Evolutionary conservation across 768 basidiomycete genomes (phyloP).

Genomic region (Termitomyces sp.): DNA sequence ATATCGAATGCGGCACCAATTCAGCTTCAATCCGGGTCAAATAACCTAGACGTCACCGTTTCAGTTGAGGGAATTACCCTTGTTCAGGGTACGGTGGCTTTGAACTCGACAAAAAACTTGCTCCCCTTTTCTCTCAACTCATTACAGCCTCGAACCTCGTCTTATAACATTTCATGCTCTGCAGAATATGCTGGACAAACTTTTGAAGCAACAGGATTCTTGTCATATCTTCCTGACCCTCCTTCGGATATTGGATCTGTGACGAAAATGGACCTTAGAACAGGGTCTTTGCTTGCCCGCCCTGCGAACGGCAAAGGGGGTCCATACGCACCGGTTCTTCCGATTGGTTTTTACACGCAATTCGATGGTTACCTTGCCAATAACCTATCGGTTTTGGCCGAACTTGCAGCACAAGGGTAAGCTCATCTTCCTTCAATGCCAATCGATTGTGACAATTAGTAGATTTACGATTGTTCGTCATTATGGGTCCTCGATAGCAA

Average conservation of each 20-base stretch:
- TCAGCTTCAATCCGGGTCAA: conserved; percentile 20
- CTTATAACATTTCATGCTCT: conserved; percentile 35
- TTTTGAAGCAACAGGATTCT: conserved; percentile 38
- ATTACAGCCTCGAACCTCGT: conserved; percentile 37
- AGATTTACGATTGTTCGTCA: conserved; percentile 40
- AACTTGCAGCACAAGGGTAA: conserved; percentile 56
- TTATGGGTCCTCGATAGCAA: neutral
- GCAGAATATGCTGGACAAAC: conserved; percentile 37
- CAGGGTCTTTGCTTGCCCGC: conserved; percentile 51
- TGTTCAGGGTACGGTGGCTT: conserved; percentile 39
- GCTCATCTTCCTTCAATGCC: conserved; percentile 13
- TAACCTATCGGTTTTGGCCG: conserved; percentile 51
- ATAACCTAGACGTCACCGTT: conserved; percentile 39
- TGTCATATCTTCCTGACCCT: conserved; percentile 49
- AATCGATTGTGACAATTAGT: neutral
- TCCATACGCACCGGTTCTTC: conserved; percentile 54
- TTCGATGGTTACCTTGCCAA: conserved; percentile 51
- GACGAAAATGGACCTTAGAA: conserved; percentile 62
- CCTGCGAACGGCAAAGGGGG: conserved; percentile 49
- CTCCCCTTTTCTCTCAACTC: conserved; percentile 46
- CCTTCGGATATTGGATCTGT: conserved; percentile 46
- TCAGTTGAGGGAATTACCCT: conserved; percentile 42
- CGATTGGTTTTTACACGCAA: conserved; percentile 72
- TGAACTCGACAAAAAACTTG: conserved; percentile 49
- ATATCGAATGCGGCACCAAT: conserved; percentile 47